Evolutionary conservation across 148 eudicot genomes (phyloP), one percentile per base, ranked within the genome.

Genomic region (Hydrangea macrophylla): DNA sequence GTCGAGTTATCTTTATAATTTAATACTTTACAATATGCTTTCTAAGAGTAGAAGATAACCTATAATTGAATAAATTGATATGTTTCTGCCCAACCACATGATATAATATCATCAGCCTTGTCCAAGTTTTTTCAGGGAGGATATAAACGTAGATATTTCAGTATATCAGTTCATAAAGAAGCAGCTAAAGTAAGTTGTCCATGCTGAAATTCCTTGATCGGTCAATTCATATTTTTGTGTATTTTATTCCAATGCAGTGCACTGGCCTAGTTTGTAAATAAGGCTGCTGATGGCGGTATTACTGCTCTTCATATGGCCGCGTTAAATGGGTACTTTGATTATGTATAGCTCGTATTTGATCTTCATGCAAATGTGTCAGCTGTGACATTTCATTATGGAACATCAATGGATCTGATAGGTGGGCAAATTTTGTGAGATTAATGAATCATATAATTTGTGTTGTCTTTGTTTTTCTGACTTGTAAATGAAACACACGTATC

Each of bases 261-360:
- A 39, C 71, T 94, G 81, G 80, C 83, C 50, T 88, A 84, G 78
- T 94, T 88, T 80, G 88, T 94, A 70, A 94, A 88, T 76, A 90
- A 89, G 79, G 90, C 91, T 70, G 96, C 99, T 67, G 99, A 94
- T 81, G 96, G 97, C 82, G 99, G 99, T 69, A 86, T 88, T 69
- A 94, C 99, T 37, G 93, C 99, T 70, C 99, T 94, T 73, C 99
- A 94, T 67, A 94, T 94, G 96, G 97, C 97, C 73, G 96, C 96
- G 15, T 78, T 94, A 67, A 90, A 94, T 79, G 99, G 97, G 26
- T 84, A 86, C 75, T 85, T 84, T 74, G 97, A 94, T 35, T 94
- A 96, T 73, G 82, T 88, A 33, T 92, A 86, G 76, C 96, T 94
- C 36, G 85, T 94, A 24, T 87, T 94, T 73, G 97, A 94, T 80